Conservation (phyloP, 2,329 filamentous ascomycete genomes). For the Fusarium hainanense region DNA sequence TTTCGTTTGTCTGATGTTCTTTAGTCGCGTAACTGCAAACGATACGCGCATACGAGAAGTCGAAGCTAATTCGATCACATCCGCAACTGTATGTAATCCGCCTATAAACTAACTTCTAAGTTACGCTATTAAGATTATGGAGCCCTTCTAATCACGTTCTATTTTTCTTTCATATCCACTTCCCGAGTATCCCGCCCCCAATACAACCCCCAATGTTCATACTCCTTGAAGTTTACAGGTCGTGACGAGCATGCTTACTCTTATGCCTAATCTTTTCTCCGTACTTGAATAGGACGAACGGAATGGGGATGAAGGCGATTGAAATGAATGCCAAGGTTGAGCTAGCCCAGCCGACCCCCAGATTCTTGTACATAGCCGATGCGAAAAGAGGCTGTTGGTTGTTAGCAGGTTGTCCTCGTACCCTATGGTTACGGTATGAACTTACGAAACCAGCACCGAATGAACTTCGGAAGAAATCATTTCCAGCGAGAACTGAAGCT, state of each 20-base stretch:
- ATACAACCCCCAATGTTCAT: background rate
- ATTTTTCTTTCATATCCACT: background rate
- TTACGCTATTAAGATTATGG: background rate
- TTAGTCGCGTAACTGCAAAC: background rate
- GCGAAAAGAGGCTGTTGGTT: background rate
- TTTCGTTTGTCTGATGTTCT: background rate
- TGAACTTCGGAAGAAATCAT: conserved; percentile 1
- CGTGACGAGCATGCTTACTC: background rate
- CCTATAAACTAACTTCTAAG: background rate
- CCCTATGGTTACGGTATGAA: too few relatives aligned
- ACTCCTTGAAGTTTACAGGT: background rate
- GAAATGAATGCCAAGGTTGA: conserved; percentile 4
- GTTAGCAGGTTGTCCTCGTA: background rate
- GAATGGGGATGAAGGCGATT: conserved; percentile 6
- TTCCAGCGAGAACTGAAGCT: conserved; percentile 13
- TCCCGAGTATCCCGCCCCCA: background rate
- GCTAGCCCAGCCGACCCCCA: conserved; percentile 1
- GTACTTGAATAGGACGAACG: background rate
- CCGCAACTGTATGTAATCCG: background rate
- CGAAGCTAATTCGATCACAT: background rate
- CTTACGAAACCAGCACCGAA: conserved; percentile 10
- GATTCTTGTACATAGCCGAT: background rate
- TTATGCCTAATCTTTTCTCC: background rate
- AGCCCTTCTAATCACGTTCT: background rate
- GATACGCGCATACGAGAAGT: background rate